Conservation (phyloP, 139 green algal species). For the Volvox reticuliferus region DNA sequence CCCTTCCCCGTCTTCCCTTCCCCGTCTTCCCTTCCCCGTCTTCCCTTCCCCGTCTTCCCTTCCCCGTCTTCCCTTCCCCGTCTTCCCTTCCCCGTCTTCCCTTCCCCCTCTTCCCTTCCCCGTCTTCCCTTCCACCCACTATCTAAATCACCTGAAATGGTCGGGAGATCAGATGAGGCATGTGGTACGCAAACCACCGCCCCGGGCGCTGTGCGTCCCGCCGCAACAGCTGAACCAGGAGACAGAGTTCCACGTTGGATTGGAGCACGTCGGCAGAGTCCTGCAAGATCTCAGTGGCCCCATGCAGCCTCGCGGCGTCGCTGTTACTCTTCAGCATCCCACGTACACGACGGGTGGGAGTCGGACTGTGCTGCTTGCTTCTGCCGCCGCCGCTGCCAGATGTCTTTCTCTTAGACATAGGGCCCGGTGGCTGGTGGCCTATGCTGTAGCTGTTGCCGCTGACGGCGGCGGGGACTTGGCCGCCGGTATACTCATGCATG, state of each 20-base stretch:
- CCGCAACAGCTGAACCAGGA: constrained; percentile 36
- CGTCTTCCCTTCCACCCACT: background rate
- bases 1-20: no score
- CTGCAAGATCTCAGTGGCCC: background rate
- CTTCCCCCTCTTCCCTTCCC: background rate
- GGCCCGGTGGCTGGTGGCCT: background rate
- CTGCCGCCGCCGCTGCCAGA: background rate
- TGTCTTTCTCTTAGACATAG: no score
- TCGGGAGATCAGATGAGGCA: constrained; percentile 11
- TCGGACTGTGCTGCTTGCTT: background rate
- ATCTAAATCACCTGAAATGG: constrained; percentile 11
- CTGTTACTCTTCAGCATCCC: background rate
- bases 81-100: no score
- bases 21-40: no score
- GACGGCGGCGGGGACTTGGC: background rate
- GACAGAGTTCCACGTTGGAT: background rate
- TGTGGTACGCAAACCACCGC: background rate
- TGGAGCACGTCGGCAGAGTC: background rate
- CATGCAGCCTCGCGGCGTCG: background rate
- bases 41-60: no score
- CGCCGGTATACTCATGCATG: background rate
- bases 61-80: no score
- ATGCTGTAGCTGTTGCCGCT: background rate
- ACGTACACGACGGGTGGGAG: background rate
- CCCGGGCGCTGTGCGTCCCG: background rate